Base-by-base conservation (phyloP, 768 basidiomycete species). In the Leccinum aurantiacum region DNA sequence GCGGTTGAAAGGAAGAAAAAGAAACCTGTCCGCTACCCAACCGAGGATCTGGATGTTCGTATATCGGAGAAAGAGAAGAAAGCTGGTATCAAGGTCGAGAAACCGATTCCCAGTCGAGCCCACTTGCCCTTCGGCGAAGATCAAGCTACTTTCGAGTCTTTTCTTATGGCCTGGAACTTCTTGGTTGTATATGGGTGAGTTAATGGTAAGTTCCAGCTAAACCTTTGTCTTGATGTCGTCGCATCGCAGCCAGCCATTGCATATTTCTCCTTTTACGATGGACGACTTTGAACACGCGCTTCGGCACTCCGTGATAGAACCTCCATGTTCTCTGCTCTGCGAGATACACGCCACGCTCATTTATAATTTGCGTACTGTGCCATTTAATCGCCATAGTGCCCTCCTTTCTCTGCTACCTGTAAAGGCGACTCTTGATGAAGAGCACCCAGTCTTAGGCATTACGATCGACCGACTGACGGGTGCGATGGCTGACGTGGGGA, bases 161-260 rank as follows among this genome's bases (percentile, higher is more conserved):
- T 98, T 73, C 75, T 98, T 31, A 89, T 92, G 88, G 78, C 86
- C 9, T 99, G 95, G 95, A 95, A 93, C 74, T 96, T 96, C 74
- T 75, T 98, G 57, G 89, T 92, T 56, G 89, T 94, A 55, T 95
- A 95, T 74, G 93, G 95, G 97, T 97, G 71, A 67, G 86, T 75
- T 31, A 17, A 62, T 47, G 24, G 60, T n/a, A 33, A 6, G 24
- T 10, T 37, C 50, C 2, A 10, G 13, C 2, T 47, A 41, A 22
- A 6, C 29, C 44, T 47, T 35, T n/a, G 48, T 22, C 50, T 25
- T 67, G 31, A 60, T 56, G 60, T 50, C 56, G 60, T 50, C 56
- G 41, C 60, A 56, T 53, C 33, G 46, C 62, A 97, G 96, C 6
- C 88, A 90, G 81, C 89, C 95, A 2, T 80, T 98, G 15, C 88